Base-by-base conservation (phyloP, 331 rosid species). In the Malus hybrid region DNA sequence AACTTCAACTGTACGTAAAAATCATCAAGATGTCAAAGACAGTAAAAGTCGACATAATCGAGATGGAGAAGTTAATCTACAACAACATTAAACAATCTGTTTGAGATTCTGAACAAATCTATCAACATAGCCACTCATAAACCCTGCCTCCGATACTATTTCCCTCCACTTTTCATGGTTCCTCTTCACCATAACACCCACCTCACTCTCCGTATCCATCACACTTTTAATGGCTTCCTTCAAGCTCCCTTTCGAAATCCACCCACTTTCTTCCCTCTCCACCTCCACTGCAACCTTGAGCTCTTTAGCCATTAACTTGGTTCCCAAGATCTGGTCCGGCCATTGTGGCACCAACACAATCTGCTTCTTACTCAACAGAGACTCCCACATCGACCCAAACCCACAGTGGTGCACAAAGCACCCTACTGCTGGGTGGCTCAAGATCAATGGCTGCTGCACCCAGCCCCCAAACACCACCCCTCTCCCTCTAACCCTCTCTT, bases 341-440 rank as follows among this genome's bases (percentile, higher is more conserved):
- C 57, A 42, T 4, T 64, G 64, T 1, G 96, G 90, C 1, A 78
- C 67, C 27, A 88, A 7, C 65, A 90, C 88, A 22, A 88, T 86
- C 69, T 83, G 90, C 0, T 78, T 73, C 1, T 87, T 84, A 64
- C 86, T 86, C 86, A 88, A 61, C 64, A 90, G 46, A 18, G 88
- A 83, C 70, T 88, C 50, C 96, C 90, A 86, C 91, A 90, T 82
- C 0, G 93, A 86, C 15, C 96, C 91, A 34, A 85, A 88, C 15
- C 88, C 93, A 75, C 96, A 90, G 6, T 90, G 93, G 6, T 36
- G 86, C 76, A 90, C 91, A 64, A 88, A 90, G 66, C 93, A 88
- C 46, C 93, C 96, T 16, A 86, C 80, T 0, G 87, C 68, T 4
- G 52, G 31, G 16, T 90, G 88, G 0, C 76, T 71, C 70, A 88